Conservation (phyloP, 164 flowering plant species). For the Aristolochia fimbriata region DNA sequence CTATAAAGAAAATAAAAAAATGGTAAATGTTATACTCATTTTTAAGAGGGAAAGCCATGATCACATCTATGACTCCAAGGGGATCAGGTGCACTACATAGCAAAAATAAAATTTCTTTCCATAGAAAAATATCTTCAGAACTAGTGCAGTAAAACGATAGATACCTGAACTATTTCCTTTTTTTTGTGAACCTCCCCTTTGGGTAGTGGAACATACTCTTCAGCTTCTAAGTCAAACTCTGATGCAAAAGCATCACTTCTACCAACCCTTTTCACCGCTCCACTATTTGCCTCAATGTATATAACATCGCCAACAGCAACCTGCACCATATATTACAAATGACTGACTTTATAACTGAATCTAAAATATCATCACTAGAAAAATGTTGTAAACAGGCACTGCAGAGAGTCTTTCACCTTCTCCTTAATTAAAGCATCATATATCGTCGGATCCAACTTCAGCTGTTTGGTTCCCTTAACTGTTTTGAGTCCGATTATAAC, state of each 20-base stretch:
- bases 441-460: constrained; percentile 94
- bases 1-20: constrained; percentile 18
- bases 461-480: constrained; percentile 94
- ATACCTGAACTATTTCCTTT: constrained; percentile 97
- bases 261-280: constrained; percentile 98
- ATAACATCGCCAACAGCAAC: constrained; percentile 99
- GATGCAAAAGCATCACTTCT: constrained; percentile 99
- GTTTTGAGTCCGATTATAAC: constrained; percentile 93
- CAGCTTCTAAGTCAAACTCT: constrained; percentile 98
- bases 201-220: constrained; percentile 99
- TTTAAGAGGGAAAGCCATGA: too few species aligned
- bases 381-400: not conserved
- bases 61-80: too few species aligned
- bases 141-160: not conserved
- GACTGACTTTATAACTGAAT: not conserved
- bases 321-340: constrained; percentile 23
- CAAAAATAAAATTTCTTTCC: not conserved
- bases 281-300: constrained; percentile 96
- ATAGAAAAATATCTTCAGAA: too few species aligned
- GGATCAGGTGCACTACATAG: not conserved
- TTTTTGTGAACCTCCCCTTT: constrained; percentile 99
- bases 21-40: not conserved
- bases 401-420: constrained; percentile 36
- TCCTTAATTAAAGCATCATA: constrained; percentile 98
- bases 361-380: not conserved